Conservation (phyloP, 495 filamentous ascomycete genomes). For the Penicillium steckii region DNA sequence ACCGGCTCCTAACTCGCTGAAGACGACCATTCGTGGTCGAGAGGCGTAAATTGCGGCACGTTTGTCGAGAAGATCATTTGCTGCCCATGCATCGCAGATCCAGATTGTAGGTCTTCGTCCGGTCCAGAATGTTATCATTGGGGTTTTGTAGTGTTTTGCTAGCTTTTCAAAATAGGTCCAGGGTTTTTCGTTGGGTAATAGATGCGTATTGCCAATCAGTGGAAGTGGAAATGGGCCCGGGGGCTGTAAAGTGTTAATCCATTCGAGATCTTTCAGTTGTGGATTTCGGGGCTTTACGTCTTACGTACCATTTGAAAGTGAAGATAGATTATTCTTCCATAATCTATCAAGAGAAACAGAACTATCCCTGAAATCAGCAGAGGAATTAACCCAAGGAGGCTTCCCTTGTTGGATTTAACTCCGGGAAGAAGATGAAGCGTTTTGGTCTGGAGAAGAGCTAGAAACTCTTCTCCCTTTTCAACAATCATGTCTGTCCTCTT, state of each 20-base stretch:
- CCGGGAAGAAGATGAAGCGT: neutral
- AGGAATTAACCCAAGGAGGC: neutral
- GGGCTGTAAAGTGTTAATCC: conserved; percentile 35
- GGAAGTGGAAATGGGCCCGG: conserved; percentile 46
- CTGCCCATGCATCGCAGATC: conserved; percentile 64
- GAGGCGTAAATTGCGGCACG: conserved; percentile 24
- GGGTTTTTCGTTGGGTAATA: conserved; percentile 58
- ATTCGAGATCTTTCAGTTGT: too few species aligned
- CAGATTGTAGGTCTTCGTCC: conserved; percentile 63
- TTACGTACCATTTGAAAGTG: conserved; percentile 15
- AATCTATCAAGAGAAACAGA: conserved; percentile 4
- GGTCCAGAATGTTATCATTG: conserved; percentile 58
- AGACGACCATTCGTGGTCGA: conserved; percentile 30
- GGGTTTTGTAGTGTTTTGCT: conserved; percentile 42
- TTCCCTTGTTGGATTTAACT: neutral
- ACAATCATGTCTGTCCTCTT: conserved; percentile 5
- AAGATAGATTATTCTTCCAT: conserved; percentile 15
- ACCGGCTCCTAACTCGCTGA: conserved; percentile 46
- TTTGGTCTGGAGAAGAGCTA: conserved; percentile 1
- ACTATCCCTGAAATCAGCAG: neutral
- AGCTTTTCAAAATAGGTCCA: conserved; percentile 65
- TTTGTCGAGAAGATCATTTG: conserved; percentile 48
- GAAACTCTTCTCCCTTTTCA: conserved; percentile 10
- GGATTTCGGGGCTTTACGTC: too few species aligned
- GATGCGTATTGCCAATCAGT: conserved; percentile 56